phyloP scores from a whole-genome alignment of 169 alveolate genomes.

The Gregarina niphandrodes region DNA sequence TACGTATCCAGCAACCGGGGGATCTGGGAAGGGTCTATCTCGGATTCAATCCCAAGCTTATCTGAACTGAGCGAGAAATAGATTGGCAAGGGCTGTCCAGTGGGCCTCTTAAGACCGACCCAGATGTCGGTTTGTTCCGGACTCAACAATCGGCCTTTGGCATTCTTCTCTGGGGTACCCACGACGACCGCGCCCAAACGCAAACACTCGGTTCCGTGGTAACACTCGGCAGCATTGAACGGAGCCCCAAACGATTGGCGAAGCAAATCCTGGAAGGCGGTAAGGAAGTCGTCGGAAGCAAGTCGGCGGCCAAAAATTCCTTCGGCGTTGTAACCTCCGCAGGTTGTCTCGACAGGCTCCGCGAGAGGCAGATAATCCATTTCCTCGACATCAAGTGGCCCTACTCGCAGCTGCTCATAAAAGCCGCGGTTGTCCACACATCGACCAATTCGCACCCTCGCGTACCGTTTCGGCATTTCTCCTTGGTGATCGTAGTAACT shows the following conservation, averaged over 20 bases:
- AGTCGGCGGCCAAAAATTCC: constrained; percentile 33
- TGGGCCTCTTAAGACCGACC: background rate
- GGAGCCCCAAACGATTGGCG: constrained; percentile 8
- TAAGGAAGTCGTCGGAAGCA: constrained; percentile 6
- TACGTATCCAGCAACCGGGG: no score
- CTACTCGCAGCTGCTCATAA: constrained; percentile 28
- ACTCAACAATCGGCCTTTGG: no score
- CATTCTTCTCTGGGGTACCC: background rate
- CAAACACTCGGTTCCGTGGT: constrained; percentile 4
- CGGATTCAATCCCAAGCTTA: background rate
- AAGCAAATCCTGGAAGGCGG: constrained; percentile 3
- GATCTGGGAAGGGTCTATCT: background rate
- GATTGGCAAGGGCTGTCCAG: background rate
- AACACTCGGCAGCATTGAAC: constrained; percentile 4
- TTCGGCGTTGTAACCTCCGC: constrained; percentile 32
- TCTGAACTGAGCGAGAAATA: background rate
- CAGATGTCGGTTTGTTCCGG: background rate
- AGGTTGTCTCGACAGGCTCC: constrained; percentile 22
- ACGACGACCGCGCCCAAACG: constrained; percentile 12
- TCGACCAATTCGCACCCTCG: constrained; percentile 31
- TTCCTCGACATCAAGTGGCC: constrained; percentile 20
- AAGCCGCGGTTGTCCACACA: constrained; percentile 23
- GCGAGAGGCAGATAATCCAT: constrained; percentile 18
- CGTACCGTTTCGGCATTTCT: constrained; percentile 21
- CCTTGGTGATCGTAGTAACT: constrained; percentile 22